Conservation (phyloP, 83 land plant genomes). For the Isoetes engelmannii region DNA sequence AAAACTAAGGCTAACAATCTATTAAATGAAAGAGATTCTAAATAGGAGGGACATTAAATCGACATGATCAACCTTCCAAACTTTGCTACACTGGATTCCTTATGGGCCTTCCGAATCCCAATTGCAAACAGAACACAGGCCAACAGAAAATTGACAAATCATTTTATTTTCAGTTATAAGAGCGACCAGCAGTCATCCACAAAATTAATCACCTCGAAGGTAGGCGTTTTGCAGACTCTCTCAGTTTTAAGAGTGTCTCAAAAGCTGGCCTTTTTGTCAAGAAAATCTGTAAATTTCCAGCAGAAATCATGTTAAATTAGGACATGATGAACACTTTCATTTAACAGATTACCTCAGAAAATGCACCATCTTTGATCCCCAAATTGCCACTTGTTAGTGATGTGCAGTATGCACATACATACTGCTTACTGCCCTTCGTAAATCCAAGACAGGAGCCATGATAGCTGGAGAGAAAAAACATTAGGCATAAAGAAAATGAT, state of each 20-base stretch:
- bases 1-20: no score
- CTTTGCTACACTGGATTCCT: no score
- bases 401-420: conserved; percentile 32
- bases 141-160: no score
- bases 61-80: no score
- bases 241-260: conserved; percentile 19
- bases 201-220: conserved; percentile 21
- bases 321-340: not conserved
- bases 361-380: conserved; percentile 17
- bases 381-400: conserved; percentile 28
- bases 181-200: not conserved
- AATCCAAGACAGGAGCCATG: conserved; percentile 31
- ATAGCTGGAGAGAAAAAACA: conserved; percentile 18
- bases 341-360: not conserved
- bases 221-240: conserved; percentile 15
- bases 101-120: no score
- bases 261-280: conserved; percentile 29
- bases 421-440: conserved; percentile 27
- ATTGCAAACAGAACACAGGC: no score
- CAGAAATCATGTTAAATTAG: not conserved
- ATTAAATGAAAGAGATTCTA: no score
- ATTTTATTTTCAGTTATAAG: no score
- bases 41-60: no score
- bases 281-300: conserved; percentile 20
- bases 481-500: not conserved